Evolutionary conservation across 495 filamentous ascomycete genomes (phyloP), one percentile per base, ranked within the genome.

Genomic region (Neurospora terricola): DNA sequence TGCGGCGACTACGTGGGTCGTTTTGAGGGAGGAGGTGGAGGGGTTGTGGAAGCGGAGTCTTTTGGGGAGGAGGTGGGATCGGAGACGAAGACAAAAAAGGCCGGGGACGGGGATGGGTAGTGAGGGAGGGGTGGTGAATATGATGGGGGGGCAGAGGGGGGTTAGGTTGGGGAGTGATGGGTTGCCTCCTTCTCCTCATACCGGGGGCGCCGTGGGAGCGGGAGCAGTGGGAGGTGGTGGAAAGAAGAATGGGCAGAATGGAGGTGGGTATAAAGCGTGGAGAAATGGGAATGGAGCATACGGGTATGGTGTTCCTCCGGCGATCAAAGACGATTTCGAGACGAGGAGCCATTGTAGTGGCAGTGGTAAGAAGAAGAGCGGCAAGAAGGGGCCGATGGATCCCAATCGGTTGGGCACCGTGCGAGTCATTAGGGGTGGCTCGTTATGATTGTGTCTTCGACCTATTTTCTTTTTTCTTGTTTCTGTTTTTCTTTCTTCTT

Each of bases 1-100:
- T 80, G 84, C 90, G 59, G 87, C 87, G 6, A 92, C 92, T 2
- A 87, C 78, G 38, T 84, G 81, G 84, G 21, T 27, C 0, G 72
- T 80, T 5, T 69, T 86, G 23, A 76, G 73, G 14, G 77, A 80
- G 14, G 83, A 86, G 74, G 23, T 70, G 9, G 16, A 37, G 11
- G 54, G 54, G 7, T 11, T 71, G 69, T 23, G 70, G 54, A 21
- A n/a, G 1, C 4, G 70, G 40, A 42, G 18, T 48, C 11, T 12
- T n/a, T 16, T 69, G 8, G 62, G 66, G 38, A 18, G 62, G 6
- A 48, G 74, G 12, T 74, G 48, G 48, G 21, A 5, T 5, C 12
- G 11, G 21, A 12, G 42, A 43, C 0, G 40, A 43, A 18, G 40
- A n/a, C 18, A 21, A 10, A 27, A 27, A 27, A 14, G 21, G 1